Conservation (phyloP, 2,329 filamentous ascomycete genomes). For the Fusarium transvaalense region DNA sequence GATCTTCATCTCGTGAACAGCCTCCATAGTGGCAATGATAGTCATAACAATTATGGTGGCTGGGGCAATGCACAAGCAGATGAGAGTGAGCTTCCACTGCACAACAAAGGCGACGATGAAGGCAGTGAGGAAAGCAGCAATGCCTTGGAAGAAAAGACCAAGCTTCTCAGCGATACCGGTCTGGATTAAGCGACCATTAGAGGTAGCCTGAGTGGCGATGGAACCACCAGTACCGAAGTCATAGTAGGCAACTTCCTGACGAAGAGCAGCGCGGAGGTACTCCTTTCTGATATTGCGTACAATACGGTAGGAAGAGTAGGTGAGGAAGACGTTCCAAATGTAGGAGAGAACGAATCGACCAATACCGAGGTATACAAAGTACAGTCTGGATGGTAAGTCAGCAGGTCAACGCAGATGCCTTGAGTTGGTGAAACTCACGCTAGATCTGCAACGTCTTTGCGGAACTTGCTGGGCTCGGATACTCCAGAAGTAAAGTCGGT, state of each 20-base stretch:
- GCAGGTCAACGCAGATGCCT: constrained; percentile 38
- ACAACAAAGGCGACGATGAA: constrained; percentile 57
- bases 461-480: constrained; percentile 47
- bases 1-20: constrained; percentile 50
- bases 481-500: constrained; percentile 50
- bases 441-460: constrained; percentile 49
- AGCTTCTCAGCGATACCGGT: constrained; percentile 58
- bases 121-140: constrained; percentile 55
- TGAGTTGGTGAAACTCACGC: constrained; percentile 53
- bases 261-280: constrained; percentile 64
- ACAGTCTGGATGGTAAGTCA: constrained; percentile 56
- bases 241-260: constrained; percentile 65
- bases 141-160: constrained; percentile 55
- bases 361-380: constrained; percentile 70
- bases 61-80: constrained; percentile 53
- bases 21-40: constrained; percentile 51
- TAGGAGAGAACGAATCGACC: constrained; percentile 65
- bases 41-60: constrained; percentile 51
- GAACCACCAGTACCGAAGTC: constrained; percentile 59
- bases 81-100: constrained; percentile 61
- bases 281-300: constrained; percentile 62
- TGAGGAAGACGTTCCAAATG: constrained; percentile 58
- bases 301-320: constrained; percentile 64
- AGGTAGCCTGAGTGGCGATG: constrained; percentile 54
- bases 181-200: constrained; percentile 59